Evolutionary conservation across 208 protist species (phyloP).

Genomic region (Leishmania major): DNA sequence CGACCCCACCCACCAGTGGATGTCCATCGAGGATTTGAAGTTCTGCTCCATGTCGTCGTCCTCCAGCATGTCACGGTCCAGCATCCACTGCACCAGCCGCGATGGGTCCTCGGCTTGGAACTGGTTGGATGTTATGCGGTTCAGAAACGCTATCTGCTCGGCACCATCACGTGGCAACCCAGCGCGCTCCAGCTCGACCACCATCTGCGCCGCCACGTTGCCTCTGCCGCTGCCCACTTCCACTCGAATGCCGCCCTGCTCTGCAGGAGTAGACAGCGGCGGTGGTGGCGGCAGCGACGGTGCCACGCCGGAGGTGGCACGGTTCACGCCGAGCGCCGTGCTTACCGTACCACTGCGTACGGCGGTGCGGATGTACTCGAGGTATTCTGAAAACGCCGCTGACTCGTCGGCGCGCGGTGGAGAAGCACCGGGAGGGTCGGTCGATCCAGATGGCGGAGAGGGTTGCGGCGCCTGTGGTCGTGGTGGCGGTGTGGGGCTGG

Average conservation of each 20-base stretch:
- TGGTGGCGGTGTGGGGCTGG: not conserved
- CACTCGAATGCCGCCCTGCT: not conserved
- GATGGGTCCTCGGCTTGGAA: conserved; percentile 27
- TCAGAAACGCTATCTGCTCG: conserved; percentile 27
- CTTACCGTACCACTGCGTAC: not conserved
- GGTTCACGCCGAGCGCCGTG: not conserved
- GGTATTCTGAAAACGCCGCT: conserved; percentile 4
- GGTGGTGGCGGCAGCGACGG: not conserved
- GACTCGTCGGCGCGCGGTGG: not conserved
- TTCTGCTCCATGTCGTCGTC: conserved; percentile 33
- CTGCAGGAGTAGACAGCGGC: not conserved
- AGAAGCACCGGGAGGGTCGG: not conserved
- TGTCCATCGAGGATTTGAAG: conserved; percentile 51
- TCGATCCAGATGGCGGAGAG: not conserved
- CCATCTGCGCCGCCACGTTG: not conserved
- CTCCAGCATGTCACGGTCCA: conserved; percentile 35
- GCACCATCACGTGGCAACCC: conserved; percentile 10
- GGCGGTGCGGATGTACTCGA: not conserved
- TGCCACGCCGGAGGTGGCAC: not conserved
- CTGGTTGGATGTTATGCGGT: conserved; percentile 28
- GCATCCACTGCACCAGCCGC: conserved; percentile 42
- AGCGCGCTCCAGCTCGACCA: conserved; percentile 3
- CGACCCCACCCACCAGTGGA: conserved; percentile 72
- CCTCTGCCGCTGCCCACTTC: not conserved
- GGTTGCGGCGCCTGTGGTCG: conserved; percentile 1